Evolutionary conservation across 2,329 filamentous ascomycete species (phyloP).

Genomic region (Colletotrichum truncatum): DNA sequence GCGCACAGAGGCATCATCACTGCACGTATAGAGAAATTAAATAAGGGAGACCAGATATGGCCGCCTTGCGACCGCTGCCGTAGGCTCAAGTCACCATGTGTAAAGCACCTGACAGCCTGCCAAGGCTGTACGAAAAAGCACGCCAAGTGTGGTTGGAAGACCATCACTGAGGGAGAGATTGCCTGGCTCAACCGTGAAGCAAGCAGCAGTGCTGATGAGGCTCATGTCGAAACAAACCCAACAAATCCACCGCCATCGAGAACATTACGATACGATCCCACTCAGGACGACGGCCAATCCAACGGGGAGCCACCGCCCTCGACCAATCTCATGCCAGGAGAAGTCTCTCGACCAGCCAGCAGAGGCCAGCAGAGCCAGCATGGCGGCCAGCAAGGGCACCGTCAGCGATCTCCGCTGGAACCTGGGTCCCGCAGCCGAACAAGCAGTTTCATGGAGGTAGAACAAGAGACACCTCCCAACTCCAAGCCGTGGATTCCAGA

Average conservation of each 20-base stretch:
- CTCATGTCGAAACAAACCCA: slow-evolving; percentile 38
- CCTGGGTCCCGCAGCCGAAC: slow-evolving; percentile 25
- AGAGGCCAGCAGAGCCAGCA: slow-evolving; percentile 14
- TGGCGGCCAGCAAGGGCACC: slow-evolving; percentile 6
- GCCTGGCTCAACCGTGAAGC: slow-evolving; percentile 43
- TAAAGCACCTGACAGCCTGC: slow-evolving; percentile 88
- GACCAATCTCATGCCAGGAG: slow-evolving; percentile 14
- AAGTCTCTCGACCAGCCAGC: slow-evolving; percentile 26
- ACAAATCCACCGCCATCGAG: slow-evolving; percentile 28
- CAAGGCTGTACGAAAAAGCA: slow-evolving; percentile 91
- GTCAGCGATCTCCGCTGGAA: slow-evolving; percentile 21
- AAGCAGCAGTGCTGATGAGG: slow-evolving; percentile 37
- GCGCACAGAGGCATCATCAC: slow-evolving; percentile 68
- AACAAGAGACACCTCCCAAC: slow-evolving; percentile 10
- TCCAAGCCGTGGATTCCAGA: slow-evolving; percentile 26
- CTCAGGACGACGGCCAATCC: slow-evolving; percentile 23
- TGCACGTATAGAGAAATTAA: slow-evolving; percentile 77
- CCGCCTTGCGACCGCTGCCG: slow-evolving; percentile 88
- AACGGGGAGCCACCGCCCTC: slow-evolving; percentile 9
- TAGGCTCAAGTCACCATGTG: slow-evolving; percentile 80
- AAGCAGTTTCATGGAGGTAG: slow-evolving; percentile 30
- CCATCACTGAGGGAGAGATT: slow-evolving; percentile 77
- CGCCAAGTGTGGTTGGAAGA: slow-evolving; percentile 86
- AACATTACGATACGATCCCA: slow-evolving; percentile 29
- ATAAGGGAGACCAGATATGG: slow-evolving; percentile 77